phyloP scores from a whole-genome alignment of 2,329 filamentous ascomycete genomes.

The Pseudopithomyces chartarum region DNA sequence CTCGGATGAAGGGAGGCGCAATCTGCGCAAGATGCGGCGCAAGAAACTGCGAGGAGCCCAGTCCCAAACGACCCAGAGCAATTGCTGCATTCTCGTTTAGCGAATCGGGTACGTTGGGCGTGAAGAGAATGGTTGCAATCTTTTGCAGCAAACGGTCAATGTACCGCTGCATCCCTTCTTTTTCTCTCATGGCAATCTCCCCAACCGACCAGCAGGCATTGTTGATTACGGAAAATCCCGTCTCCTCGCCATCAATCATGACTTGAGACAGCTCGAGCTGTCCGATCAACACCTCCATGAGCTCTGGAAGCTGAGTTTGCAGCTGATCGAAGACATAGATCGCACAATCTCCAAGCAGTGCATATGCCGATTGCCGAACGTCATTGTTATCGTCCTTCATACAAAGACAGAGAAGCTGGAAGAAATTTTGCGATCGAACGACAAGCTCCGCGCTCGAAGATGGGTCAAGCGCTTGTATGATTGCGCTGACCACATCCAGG shows the following conservation, averaged over 20 bases:
- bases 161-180: slow-evolving; percentile 74
- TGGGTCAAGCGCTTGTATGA: slow-evolving; percentile 84
- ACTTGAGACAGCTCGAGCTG: slow-evolving; percentile 78
- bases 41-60: slow-evolving; percentile 76
- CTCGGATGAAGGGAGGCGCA: slow-evolving; percentile 78
- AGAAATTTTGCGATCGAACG: slow-evolving; percentile 77
- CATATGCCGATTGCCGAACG: slow-evolving; percentile 94
- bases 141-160: slow-evolving; percentile 77
- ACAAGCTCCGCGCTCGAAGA: slow-evolving; percentile 78
- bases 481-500: slow-evolving; percentile 87
- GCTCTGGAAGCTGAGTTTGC: slow-evolving; percentile 70
- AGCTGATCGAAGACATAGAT: slow-evolving; percentile 88
- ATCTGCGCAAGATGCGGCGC: slow-evolving; percentile 80
- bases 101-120: slow-evolving; percentile 81
- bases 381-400: slow-evolving; percentile 92
- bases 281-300: slow-evolving; percentile 81
- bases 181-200: slow-evolving; percentile 84
- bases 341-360: slow-evolving; percentile 90
- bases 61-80: slow-evolving; percentile 83
- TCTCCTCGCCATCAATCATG: slow-evolving; percentile 78
- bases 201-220: slow-evolving; percentile 98
- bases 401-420: slow-evolving; percentile 87
- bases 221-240: slow-evolving; percentile 90
- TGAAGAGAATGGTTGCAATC: slow-evolving; percentile 81
- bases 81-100: slow-evolving; percentile 94